Evolutionary conservation across 306 rosid genomes (phyloP), one percentile per base, ranked within the genome.

Genomic region (Purshia tridentata): DNA sequence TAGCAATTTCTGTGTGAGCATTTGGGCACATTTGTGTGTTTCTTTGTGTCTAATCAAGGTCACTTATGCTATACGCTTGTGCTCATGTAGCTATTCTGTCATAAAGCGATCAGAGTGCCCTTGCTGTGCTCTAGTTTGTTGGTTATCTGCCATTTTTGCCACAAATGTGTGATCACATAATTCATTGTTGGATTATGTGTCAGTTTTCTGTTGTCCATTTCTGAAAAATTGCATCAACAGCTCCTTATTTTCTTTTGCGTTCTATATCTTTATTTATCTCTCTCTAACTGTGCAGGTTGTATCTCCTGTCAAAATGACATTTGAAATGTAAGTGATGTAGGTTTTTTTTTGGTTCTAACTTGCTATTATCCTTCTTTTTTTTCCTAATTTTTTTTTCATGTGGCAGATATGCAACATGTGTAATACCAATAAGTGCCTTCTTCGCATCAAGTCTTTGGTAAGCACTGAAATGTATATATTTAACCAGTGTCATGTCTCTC

Each of bases 381-480:
- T 70, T 44, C 23, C 56, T 51, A 12, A 54, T 18, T 67, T 5
- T 13, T 54, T 52, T 72, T 68, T 70, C 59, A 12, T 81, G 29
- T 84, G 77, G 66, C 96, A 93, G 98, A 87, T 93, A 93, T 76
- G 96, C 89, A 79, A 91, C 96, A 2, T 86, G 98, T 84, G 98
- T 93, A 65, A 72, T 93, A 75, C 98, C 97, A 6, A 93, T 91
- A 49, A 91, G 98, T 76, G 98, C 94, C 22, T 93, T 91, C 89
- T 91, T 93, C 69, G 98, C 98, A 20, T 91, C 97, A 70, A 93
- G 98, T 76, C 97, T 93, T 54, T 93, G 97, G 97, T 93, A 85
- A 93, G 92, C 73, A 72, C 74, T 46, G 14, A 15, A 62, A 46
- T 29, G 19, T 53, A 74, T 14, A 48, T 10, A 79, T 52, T 48